Base-by-base conservation (phyloP, 768 basidiomycete genomes). In the Gelatoporia subvermispora region DNA sequence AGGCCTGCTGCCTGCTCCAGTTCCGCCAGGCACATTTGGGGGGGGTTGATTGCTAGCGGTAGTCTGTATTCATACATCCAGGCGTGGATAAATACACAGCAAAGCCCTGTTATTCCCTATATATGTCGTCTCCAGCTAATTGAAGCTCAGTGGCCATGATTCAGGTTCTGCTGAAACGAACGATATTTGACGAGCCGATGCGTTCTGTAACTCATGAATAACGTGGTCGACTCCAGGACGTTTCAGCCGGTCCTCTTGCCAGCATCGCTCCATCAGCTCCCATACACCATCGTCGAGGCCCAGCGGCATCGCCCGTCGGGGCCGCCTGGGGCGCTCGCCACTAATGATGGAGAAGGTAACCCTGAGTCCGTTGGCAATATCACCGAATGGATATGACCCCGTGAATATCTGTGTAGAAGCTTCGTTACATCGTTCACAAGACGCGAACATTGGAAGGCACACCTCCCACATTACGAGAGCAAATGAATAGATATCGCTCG, bases 381-480 rank as follows among this genome's bases (percentile, higher is more conserved):
- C 38, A 20, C 8, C 21, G 13, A 38, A 44, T 25, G 35, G 36
- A 15, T 17, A 21, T 22, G 24, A 22, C 21, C 46, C 46, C 8
- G 36, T 43, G 46, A 48, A 38, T 8, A 41, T 38, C 46, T 48
- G 3, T n/a, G 13, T 18, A 25, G 13, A 20, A 13, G 18, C 25
- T n/a, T 18, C 18, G 41, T 18, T 34, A 18, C 37, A 15, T 2
- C 21, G 16, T 38, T 13, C 24, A 3, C n/a, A 22, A 21, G 41
- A 2, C 4, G 2, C 13, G 13, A 17, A 5, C 7, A 40, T 36
- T 13, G 35, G n/a, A n/a, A n/a, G n/a, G n/a, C n/a, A n/a, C n/a
- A 48, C 46, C 41, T 49, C 48, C 22, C 40, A 42, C 39, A 37
- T 37, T 17, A 49, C 48, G 42, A 49, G 25, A 8, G 18, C 48